Percentiles rank a stretch among this genome's conserved stretches.
phyloP scores from a whole-genome alignment of 2,329 filamentous ascomycete species.

The Berkeleyomyces basicola region DNA sequence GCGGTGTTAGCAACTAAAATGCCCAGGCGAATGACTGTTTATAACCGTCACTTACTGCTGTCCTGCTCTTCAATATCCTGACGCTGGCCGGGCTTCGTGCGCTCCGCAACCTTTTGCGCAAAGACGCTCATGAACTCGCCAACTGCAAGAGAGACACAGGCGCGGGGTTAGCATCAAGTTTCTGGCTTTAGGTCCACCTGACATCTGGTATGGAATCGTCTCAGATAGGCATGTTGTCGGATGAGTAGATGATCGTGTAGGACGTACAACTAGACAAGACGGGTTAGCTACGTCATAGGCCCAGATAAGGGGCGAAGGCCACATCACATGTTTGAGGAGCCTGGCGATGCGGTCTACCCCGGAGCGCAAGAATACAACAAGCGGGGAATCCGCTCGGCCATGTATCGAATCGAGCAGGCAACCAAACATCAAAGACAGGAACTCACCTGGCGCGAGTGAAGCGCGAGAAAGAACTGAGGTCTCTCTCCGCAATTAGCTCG shows the following conservation, averaged over 20 bases:
- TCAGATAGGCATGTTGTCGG: not conserved
- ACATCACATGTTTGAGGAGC: not conserved
- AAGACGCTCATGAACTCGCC: constrained; percentile 67
- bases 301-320: not conserved
- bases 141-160: constrained; percentile 18
- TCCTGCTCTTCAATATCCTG: constrained; percentile 72
- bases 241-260: not conserved
- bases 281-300: constrained; percentile 4
- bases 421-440: not conserved
- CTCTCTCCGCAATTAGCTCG: constrained; percentile 61
- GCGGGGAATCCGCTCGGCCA: not conserved
- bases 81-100: constrained; percentile 63
- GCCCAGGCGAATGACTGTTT: not conserved
- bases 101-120: constrained; percentile 72
- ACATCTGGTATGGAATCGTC: no score
- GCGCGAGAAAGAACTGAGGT: constrained; percentile 61
- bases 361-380: not conserved
- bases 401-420: not conserved
- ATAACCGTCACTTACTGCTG: constrained; percentile 24
- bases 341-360: not conserved
- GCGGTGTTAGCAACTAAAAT: constrained; percentile 19
- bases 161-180: not conserved
- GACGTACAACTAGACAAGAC: constrained; percentile 8
- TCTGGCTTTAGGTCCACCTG: not conserved
- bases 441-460: constrained; percentile 58